Evolutionary conservation across 176 grass and related monocot species (phyloP).

Genomic region (Microstegium vimineum): DNA sequence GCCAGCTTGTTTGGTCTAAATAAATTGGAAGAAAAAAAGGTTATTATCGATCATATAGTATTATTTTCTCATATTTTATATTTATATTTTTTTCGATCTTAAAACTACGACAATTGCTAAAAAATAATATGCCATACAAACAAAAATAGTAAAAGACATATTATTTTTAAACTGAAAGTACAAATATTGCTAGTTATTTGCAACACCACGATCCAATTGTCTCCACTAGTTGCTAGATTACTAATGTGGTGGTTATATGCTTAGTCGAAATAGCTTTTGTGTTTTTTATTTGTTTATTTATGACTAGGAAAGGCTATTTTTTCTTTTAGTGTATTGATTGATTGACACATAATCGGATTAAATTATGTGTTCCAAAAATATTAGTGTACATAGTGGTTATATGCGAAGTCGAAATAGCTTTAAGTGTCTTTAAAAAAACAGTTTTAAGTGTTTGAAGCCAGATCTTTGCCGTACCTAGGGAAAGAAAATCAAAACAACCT

Average conservation of each 20-base stretch:
- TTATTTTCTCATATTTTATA: not conserved
- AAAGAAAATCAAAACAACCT: no score
- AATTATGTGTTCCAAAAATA: no score
- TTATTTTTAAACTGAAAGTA: not conserved
- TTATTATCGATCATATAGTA: not conserved
- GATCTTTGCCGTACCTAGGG: no score
- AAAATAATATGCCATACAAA: not conserved
- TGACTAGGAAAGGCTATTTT: no score
- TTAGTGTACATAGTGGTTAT: no score
- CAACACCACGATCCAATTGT: not conserved
- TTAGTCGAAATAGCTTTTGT: not conserved
- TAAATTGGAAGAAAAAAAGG: constrained; percentile 88
- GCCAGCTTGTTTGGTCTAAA: constrained; percentile 64
- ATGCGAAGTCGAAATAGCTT: no score
- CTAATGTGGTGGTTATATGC: not conserved
- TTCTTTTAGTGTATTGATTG: no score
- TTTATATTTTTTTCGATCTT: not conserved
- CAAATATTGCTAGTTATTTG: not conserved
- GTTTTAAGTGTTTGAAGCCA: no score
- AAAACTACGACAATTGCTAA: not conserved
- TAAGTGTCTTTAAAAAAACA: no score
- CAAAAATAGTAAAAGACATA: not conserved
- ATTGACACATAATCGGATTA: no score
- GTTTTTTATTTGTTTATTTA: no score
- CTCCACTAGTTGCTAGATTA: not conserved